These are phyloP conservation scores for Fusarium subtropicale DNA, from an alignment of 2,329 filamentous ascomycete species.

Conservation along the genomic window DNA sequence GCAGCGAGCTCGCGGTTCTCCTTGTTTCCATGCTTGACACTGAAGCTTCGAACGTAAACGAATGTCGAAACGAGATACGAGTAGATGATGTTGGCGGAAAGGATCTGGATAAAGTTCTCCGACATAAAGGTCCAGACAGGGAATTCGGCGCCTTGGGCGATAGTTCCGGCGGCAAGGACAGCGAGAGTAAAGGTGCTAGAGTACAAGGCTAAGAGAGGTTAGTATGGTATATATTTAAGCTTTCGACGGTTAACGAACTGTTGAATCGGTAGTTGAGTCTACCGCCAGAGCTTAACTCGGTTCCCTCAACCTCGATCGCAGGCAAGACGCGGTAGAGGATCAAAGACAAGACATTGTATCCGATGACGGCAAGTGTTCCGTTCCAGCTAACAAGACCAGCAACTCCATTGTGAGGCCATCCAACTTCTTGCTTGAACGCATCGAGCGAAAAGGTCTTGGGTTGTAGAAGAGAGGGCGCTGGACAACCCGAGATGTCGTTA, in stretches of 20 bases:
- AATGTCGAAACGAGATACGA: conserved; percentile 78
- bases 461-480: conserved; percentile 81
- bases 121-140: conserved; percentile 92
- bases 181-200: conserved; percentile 80
- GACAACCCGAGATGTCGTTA: conserved; percentile 93
- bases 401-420: conserved; percentile 81
- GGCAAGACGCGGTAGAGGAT: conserved; percentile 82
- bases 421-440: conserved; percentile 81
- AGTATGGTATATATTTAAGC: conserved; percentile 31
- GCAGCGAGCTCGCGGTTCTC: conserved; percentile 81
- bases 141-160: conserved; percentile 82
- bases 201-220: conserved; percentile 69
- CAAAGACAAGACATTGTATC: conserved; percentile 82
- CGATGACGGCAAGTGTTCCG: conserved; percentile 76
- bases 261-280: conserved; percentile 86
- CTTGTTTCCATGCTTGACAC: conserved; percentile 79
- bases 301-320: conserved; percentile 76
- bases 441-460: conserved; percentile 78
- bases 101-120: conserved; percentile 88
- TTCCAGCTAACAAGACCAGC: conserved; percentile 76
- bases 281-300: conserved; percentile 75
- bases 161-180: conserved; percentile 79
- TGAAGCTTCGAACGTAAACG: conserved; percentile 85
- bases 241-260: conserved; percentile 58
- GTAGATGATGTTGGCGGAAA: conserved; percentile 85